These are phyloP conservation scores for Aspergillus bertholletiae DNA, from an alignment of 495 filamentous ascomycete species.

Conservation along the genomic window DNA sequence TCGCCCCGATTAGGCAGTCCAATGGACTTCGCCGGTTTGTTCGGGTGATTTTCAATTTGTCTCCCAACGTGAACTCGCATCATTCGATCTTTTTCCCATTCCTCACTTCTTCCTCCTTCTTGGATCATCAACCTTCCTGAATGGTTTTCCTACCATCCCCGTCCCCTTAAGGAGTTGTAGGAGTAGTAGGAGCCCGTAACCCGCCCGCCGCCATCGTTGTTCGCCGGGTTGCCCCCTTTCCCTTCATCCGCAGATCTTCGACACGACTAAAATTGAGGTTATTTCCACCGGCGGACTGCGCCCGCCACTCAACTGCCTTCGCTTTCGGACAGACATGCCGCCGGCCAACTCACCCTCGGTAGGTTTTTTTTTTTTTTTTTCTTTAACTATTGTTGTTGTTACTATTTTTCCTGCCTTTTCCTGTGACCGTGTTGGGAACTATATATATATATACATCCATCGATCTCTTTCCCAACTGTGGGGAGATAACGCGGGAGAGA, in stretches of 20 bases:
- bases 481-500: not conserved
- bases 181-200: no score
- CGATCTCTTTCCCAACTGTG: not conserved
- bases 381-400: no score
- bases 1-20: not conserved
- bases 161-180: no score
- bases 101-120: not conserved
- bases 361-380: conserved; percentile 9
- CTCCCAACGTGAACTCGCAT: no score
- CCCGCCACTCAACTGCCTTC: not conserved
- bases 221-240: not conserved
- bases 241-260: not conserved
- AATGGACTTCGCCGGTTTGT: not conserved
- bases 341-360: conserved; percentile 26
- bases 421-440: not conserved
- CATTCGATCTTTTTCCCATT: no score
- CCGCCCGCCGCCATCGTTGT: no score
- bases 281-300: not conserved
- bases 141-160: not conserved
- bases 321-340: conserved; percentile 22
- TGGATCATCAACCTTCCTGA: not conserved
- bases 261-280: not conserved
- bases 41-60: not conserved
- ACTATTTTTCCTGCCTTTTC: not conserved
- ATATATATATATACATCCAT: no score